Conservation (phyloP, 805 yeast genomes). For the Alloascoidea hylecoeti region DNA sequence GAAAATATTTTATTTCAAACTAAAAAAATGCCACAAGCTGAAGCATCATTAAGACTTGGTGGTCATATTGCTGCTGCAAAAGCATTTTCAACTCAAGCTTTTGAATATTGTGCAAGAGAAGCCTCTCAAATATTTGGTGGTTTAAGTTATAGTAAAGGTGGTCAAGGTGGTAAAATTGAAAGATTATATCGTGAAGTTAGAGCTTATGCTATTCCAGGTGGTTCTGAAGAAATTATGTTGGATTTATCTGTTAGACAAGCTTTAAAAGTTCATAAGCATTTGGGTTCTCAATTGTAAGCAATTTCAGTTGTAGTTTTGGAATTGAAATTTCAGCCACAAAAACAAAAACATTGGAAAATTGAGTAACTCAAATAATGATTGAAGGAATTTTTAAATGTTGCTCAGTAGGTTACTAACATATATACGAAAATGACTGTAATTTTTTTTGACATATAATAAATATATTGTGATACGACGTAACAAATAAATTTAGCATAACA, state of each 20-base stretch:
- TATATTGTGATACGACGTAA: no score
- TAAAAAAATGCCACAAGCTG: conserved; percentile 15
- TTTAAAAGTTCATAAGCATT: conserved; percentile 21
- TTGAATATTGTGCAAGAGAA: conserved; percentile 27
- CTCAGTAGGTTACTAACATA: no score
- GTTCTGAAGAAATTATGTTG: conserved; percentile 28
- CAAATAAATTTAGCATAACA: no score
- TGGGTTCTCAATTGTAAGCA: conserved; percentile 22
- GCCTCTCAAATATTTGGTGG: conserved; percentile 29
- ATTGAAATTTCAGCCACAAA: no score
- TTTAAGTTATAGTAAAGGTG: conserved; percentile 25
- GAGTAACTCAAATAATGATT: no score
- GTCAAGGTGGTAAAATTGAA: conserved; percentile 26
- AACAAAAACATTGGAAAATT: no score
- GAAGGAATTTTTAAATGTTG: no score
- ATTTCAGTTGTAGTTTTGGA: conserved; percentile 2
- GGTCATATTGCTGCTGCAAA: conserved; percentile 28
- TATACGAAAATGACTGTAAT: no score
- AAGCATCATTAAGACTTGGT: conserved; percentile 21
- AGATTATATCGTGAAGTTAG: conserved; percentile 28
- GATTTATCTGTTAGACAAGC: conserved; percentile 24
- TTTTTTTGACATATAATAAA: no score
- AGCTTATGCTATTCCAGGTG: conserved; percentile 29
- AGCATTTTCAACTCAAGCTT: conserved; percentile 23
- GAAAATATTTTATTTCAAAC: conserved; percentile 21